Conservation (phyloP, 2,329 filamentous ascomycete genomes). For the Scedosporium apiospermum region DNA sequence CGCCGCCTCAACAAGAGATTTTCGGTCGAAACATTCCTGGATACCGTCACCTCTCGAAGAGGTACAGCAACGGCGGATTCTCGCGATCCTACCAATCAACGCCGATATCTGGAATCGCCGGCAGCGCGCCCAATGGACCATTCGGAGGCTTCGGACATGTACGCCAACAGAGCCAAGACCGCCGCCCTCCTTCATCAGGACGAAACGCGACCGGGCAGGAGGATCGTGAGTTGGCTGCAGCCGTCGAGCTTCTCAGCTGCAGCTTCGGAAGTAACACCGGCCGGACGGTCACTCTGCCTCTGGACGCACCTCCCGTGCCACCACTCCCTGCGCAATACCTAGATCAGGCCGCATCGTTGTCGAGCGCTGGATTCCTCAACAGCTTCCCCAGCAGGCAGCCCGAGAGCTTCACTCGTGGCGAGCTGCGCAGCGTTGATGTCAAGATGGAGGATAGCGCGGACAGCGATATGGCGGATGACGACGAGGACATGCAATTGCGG, state of each 20-base stretch:
- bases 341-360: slow-evolving; percentile 46
- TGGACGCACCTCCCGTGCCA: slow-evolving; percentile 78
- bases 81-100: slow-evolving; percentile 76
- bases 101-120: slow-evolving; percentile 37
- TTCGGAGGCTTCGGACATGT: slow-evolving; percentile 41
- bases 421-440: slow-evolving; percentile 49
- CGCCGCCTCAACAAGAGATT: slow-evolving; percentile 67
- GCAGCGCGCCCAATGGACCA: slow-evolving; percentile 33
- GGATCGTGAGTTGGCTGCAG: slow-evolving; percentile 79
- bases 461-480: slow-evolving; percentile 56
- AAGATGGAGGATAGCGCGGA: slow-evolving; percentile 60
- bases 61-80: slow-evolving; percentile 49
- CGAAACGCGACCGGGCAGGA: slow-evolving; percentile 67
- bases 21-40: slow-evolving; percentile 42
- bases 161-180: slow-evolving; percentile 66
- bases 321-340: slow-evolving; percentile 75
- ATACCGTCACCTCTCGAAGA: slow-evolving; percentile 42
- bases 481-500: slow-evolving; percentile 51
- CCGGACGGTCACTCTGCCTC: slow-evolving; percentile 46
- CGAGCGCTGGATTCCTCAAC: slow-evolving; percentile 53
- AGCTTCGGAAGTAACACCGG: slow-evolving; percentile 72
- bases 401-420: slow-evolving; percentile 56
- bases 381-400: slow-evolving; percentile 52
- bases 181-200: slow-evolving; percentile 70
- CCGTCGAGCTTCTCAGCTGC: slow-evolving; percentile 82